Conservation (phyloP, 1,139 yeast species). For the Saccharomyces hybrid region DNA sequence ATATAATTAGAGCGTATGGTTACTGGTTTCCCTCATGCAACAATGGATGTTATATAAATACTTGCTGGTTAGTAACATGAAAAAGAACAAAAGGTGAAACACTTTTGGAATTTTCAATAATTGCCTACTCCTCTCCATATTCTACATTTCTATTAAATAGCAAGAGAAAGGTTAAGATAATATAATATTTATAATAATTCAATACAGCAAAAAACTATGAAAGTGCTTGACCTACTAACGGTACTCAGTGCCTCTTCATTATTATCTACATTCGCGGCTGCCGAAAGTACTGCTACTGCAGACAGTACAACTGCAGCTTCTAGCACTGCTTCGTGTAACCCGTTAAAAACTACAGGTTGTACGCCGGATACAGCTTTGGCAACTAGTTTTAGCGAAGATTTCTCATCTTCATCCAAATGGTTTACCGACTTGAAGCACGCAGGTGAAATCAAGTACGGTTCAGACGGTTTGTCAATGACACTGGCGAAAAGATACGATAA, state of each 20-base stretch:
- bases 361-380: constrained; percentile 51
- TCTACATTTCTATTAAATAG: background rate
- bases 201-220: background rate
- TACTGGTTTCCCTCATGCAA: background rate
- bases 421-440: constrained; percentile 36
- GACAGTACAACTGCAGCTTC: constrained; percentile 12
- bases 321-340: constrained; percentile 35
- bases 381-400: constrained; percentile 45
- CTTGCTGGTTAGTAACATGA: background rate
- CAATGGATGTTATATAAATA: background rate
- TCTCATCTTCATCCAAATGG: constrained; percentile 39
- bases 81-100: background rate
- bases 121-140: background rate
- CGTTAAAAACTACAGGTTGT: constrained; percentile 35
- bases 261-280: constrained; percentile 4
- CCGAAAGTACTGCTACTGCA: background rate
- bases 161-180: background rate
- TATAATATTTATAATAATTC: background rate
- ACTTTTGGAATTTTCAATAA: background rate
- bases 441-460: constrained; percentile 35
- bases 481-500: constrained; percentile 59
- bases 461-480: constrained; percentile 56
- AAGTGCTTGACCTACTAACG: background rate
- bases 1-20: background rate
- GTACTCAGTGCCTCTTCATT: constrained; percentile 3